Base-by-base conservation (phyloP, 2,329 filamentous ascomycete species). In the Aspergillus pseudoviridinutans region DNA sequence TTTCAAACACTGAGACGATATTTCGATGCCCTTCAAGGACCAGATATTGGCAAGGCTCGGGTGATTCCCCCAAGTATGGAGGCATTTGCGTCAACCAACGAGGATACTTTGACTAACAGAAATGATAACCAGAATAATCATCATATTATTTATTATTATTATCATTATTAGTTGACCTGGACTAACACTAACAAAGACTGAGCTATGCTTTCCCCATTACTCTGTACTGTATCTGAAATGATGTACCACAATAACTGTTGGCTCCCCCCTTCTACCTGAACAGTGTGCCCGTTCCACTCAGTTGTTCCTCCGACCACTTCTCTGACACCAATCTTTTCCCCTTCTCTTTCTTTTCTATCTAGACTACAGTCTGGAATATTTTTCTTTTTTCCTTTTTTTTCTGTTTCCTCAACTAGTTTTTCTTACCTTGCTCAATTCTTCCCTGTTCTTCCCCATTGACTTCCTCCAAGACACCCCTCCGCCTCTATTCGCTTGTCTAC, bases 371-470 rank as follows among this genome's bases (percentile, higher is more conserved):
- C 32, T 54, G 22, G n/a, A 14, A 52, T 44, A 35, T 35, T 50
- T 49, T 32, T 49, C 27, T 49, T 54, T 6, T 35, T 25, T 47
- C 4, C 52, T 44, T 49, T 49, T 35, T 29, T 49, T 35, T 12
- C 46, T 47, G 9, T 35, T 32, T 53, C 1, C 24, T 20, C 20
- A 38, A 4, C n/a, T 55, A 54, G 38, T 42, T 22, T 50, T 41
- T 58, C 66, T 53, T 25, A 47, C n/a, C 42, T 65, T 66, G 60
- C 66, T 66, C 58, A 67, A 61, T 56, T 68, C 63, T 57, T 65
- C 63, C 32, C 61, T 61, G 51, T 64, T 60, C 17, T 22, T 29
- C 47, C 46, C 41, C 10, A 22, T 52, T 41, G 20, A 38, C 54
- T 25, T 38, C 28, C 20, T 35, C 17, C 32, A 38, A 6, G n/a